Base-by-base conservation (phyloP, 352 stramenopile genomes). In the Globisporangium spiculum region DNA sequence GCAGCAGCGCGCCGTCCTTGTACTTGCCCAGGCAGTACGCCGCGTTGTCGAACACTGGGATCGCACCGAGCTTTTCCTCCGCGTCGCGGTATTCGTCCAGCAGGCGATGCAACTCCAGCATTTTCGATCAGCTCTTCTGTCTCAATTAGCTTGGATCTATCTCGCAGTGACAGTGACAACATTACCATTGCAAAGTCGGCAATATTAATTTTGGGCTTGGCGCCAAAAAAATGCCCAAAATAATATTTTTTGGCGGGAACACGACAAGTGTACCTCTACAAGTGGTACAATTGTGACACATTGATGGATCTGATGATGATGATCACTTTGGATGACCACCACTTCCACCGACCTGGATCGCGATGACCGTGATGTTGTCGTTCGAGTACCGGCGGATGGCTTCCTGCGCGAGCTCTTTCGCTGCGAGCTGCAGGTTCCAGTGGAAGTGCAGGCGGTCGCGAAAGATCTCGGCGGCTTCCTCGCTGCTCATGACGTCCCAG, bases 351-450 rank as follows among this genome's bases (percentile, higher is more conserved):
- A 86, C 46, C 5, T 66, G 32, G 46, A 66, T 53, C 26, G 76
- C 70, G 12, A 92, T 59, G n/a, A 93, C 84, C 1, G 81, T 88
- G 67, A 94, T 87, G 72, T 94, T 94, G 76, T 94, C 86, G 65
- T 90, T 92, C 4, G 84, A 91, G 69, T 89, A 91, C 0, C 81
- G 75, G 10, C 83, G 80, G 46, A 92, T 86, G 12, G 75, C 86
- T 65, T 94, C 84, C 56, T 92, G 84, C 3, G 83, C 83, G 63
- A 94, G 69, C 61, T 94, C 86, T 5, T 88, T 83, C 6, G 84
- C 80, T 34, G 83, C 86, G 26, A 91, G 58, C 67, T 88, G 73
- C 34, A 91, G 41, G 66, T 87, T 72, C 24, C 72, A 72, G 66
- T 94, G 84, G 22, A 84, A 65, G 14, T 74, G 36, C 10, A 92